phyloP scores from a whole-genome alignment of 805 yeast genomes.

The Starmerella sp. region DNA sequence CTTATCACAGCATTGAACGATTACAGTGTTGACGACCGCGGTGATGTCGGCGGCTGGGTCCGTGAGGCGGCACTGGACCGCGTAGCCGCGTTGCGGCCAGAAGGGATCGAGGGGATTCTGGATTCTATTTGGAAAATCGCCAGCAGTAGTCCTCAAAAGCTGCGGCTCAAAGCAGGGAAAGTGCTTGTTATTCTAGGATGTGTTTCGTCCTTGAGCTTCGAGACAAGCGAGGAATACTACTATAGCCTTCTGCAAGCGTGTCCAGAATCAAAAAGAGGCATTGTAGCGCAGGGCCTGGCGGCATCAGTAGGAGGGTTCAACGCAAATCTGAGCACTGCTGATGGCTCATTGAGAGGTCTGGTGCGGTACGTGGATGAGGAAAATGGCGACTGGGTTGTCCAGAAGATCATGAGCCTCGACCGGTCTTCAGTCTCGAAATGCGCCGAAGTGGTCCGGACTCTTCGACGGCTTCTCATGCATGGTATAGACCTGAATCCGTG shows the following conservation, averaged over 20 bases:
- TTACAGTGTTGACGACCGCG: conserved; percentile 66
- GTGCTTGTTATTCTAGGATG: conserved; percentile 29
- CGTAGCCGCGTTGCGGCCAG: conserved; percentile 24
- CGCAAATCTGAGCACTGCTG: conserved; percentile 3
- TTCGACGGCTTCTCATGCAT: conserved; percentile 1
- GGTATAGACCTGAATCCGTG: conserved; percentile 11
- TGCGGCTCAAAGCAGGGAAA: conserved; percentile 36
- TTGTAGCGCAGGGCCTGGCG: conserved; percentile 17
- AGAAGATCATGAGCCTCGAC: conserved; percentile 4
- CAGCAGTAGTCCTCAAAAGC: conserved; percentile 51
- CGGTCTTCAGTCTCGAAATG: background rate
- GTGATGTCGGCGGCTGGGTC: conserved; percentile 82
- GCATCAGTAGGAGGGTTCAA: conserved; percentile 13
- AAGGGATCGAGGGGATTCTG: conserved; percentile 14
- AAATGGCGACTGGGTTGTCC: conserved; percentile 3
- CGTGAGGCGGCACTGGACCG: conserved; percentile 42
- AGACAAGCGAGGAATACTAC: conserved; percentile 3
- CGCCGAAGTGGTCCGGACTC: conserved; percentile 2
- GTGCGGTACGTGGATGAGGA: background rate
- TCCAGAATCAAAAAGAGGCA: background rate
- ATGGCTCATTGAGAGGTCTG: conserved; percentile 7
- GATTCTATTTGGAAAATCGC: conserved; percentile 40
- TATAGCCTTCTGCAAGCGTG: background rate
- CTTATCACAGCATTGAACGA: conserved; percentile 46
- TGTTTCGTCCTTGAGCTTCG: background rate